Evolutionary conservation across 139 green algal genomes (phyloP), one percentile per base, ranked within the genome.

Genomic region (Chlorella sp.): DNA sequence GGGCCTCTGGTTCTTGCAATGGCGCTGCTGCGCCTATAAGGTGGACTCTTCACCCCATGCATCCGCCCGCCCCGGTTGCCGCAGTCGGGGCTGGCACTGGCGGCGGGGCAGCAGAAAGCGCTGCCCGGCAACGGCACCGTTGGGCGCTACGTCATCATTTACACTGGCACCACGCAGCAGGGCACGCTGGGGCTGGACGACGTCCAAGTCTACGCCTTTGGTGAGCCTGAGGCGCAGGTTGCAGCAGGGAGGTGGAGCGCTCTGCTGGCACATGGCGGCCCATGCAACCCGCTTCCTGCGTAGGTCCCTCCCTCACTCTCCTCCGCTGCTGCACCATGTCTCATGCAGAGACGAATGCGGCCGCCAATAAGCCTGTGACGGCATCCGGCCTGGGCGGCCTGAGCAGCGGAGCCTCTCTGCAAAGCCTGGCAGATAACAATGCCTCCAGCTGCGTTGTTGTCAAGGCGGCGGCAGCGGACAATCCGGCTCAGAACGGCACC

Each of bases 121-220:
- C n/a, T 87, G 15, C 20, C 68, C 16, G 80, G 57, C 4, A 23
- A 32, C 23, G 34, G 41, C 57, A 72, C 71, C 34, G n/a, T 13
- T 63, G 85, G 85, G 17, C 74, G 69, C n/a, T 83, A 86, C 38
- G 85, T 89, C 30, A 63, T 89, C 51, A 25, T 89, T 23, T 86
- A 86, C 62, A 47, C 63, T 5, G 84, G 74, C 25, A 56, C 36
- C 12, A n/a, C 44, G 28, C 25, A 51, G 28, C 47, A 82, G 41
- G 80, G 67, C 30, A 68, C 28, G 23, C 38, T 89, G 17, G 83
- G 62, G 71, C 69, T 89, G 57, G 67, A 69, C 23, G 83, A 87
- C 36, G 51, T 82, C 21, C 63, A 89, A 39, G 85, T 89, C 1
- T 89, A 82, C 63, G 63, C 62, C 17, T 65, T 65, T 16, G 76